Base-by-base conservation (phyloP, 345 rosid species). In the Camelina sativa region DNA sequence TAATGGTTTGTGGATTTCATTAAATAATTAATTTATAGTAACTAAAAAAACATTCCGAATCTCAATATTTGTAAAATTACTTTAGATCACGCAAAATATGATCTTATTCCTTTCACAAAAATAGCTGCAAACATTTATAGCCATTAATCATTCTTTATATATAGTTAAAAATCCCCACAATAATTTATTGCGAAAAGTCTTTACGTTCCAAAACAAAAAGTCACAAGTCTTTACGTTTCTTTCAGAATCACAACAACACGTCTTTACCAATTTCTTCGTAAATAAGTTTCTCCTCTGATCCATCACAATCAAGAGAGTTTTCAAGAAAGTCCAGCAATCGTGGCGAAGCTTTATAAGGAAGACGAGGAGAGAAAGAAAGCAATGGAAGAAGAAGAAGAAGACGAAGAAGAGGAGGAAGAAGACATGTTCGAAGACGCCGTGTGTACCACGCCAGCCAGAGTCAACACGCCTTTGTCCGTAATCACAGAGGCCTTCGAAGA, bases 401-500 rank as follows among this genome's bases (percentile, higher is more conserved):
- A 53, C 28, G 80, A 71, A 15, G 76, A 48, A 34, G 80, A 71
- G 12, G 77, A 68, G 1, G 71, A 74, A 17, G 67, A 72, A 47
- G 78, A 70, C 62, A 41, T 19, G 65, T 76, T 41, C 25, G 69
- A 81, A 61, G 76, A 74, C 35, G 77, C 85, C 8, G 58, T 44
- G n/a, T 76, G 70, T 38, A 44, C 11, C 54, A 67, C 47, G 43
- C 68, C 73, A 11, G 73, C 79, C 4, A 52, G 69, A 66, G 51
- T 71, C 47, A 51, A 46, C n/a, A 62, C 82, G 19, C 87, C 87
- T 46, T 70, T 89, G 17, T 80, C 86, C 10, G 77, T 76, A 7
- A 82, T 92, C 3, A 89, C 83, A 6, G 84, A 80, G 54, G 92
- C 93, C 22, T 86, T 92, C 43, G 93, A 88, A 79, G 83, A 79